A percentile compares a stretch with the other conserved stretches of the same genome.
These are phyloP conservation scores for Dorcoceras hygrometricum DNA, from an alignment of 257 asterid species.

Conservation along the genomic window DNA sequence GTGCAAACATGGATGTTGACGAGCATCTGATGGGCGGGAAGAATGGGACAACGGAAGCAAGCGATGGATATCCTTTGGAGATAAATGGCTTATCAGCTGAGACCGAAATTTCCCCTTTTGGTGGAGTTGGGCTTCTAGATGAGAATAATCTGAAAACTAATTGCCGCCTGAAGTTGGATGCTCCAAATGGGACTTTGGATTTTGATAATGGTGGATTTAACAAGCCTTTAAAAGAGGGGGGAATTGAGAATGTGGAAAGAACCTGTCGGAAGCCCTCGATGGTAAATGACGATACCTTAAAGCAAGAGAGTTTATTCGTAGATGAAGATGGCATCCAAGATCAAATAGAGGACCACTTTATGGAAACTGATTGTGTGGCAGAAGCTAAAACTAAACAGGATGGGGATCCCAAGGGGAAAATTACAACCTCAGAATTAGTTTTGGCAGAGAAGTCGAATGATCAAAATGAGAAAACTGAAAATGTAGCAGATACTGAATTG, in stretches of 20 bases:
- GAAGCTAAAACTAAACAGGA: background rate
- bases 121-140: background rate
- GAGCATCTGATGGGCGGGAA: background rate
- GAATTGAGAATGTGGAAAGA: slow-evolving; percentile 19
- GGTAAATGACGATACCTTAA: slow-evolving; percentile 7
- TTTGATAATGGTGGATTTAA: slow-evolving; percentile 11
- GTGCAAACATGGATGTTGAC: background rate
- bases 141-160: background rate
- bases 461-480: slow-evolving; percentile 11
- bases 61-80: background rate
- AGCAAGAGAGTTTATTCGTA: slow-evolving; percentile 20
- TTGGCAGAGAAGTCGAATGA: slow-evolving; percentile 2
- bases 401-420: background rate
- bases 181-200: slow-evolving; percentile 23
- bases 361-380: background rate
- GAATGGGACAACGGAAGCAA: background rate
- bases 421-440: background rate
- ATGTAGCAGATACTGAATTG: slow-evolving; percentile 18
- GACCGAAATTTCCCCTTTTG: background rate
- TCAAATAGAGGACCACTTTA: background rate
- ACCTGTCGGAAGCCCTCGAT: slow-evolving; percentile 12
- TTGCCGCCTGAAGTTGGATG: background rate
- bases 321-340: slow-evolving; percentile 23
- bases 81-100: background rate
- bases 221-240: slow-evolving; percentile 17